phyloP scores from a whole-genome alignment of 1,284 basidiomycete genomes.

The Pyrrhoderma lamaoense region DNA sequence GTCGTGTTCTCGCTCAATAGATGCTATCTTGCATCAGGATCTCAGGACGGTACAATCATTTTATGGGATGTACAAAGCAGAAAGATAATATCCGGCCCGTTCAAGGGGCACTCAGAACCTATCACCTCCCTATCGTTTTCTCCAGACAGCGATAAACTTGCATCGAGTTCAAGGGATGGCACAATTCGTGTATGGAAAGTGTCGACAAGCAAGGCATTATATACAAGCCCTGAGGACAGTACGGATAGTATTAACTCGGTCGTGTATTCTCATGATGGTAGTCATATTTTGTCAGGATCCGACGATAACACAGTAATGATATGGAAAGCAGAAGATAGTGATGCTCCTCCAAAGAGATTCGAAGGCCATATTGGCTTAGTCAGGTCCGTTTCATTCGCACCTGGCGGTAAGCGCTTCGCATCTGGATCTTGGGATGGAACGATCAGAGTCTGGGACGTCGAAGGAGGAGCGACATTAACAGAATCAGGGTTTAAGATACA shows the following conservation, averaged over 20 bases:
- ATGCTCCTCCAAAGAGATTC: too few species aligned
- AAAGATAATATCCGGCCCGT: too few species aligned
- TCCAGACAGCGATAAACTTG: slow-evolving; percentile 1
- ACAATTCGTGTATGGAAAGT: slow-evolving; percentile 4
- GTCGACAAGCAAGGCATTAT: neutral
- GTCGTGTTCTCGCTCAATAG: too few species aligned
- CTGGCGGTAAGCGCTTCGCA: slow-evolving; percentile 75
- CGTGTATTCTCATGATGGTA: neutral
- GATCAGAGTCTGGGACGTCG: slow-evolving; percentile 81
- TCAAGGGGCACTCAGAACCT: too few species aligned
- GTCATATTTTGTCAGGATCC: neutral
- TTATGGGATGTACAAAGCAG: too few species aligned
- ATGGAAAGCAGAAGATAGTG: neutral
- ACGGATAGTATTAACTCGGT: neutral
- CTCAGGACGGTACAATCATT: too few species aligned
- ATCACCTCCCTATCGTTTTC: too few species aligned
- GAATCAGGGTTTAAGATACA: too few species aligned
- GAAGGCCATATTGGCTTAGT: neutral
- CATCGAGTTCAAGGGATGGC: neutral
- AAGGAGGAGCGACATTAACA: slow-evolving; percentile 53
- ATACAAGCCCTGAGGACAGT: neutral
- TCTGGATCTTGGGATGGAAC: slow-evolving; percentile 87
- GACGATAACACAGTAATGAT: neutral
- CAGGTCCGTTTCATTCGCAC: neutral
- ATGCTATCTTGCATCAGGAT: too few species aligned